Evolutionary conservation across 768 basidiomycete genomes (phyloP).

Genomic region (Coprinopsis marcescibilis): DNA sequence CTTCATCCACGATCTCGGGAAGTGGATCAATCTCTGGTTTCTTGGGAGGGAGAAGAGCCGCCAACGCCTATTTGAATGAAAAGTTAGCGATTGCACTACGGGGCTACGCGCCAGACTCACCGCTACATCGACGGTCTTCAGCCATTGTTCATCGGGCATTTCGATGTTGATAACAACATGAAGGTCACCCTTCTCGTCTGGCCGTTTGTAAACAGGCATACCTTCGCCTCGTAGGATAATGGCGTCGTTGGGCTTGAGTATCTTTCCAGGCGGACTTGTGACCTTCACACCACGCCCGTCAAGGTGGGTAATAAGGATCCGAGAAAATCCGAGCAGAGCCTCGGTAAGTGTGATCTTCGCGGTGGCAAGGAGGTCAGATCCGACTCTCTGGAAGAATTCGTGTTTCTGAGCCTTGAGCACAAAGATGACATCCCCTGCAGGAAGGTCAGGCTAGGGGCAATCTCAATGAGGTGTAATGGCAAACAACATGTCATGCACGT

Average conservation of each 20-base stretch:
- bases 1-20: conserved; percentile 67
- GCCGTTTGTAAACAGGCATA: conserved; percentile 73
- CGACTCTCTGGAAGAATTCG: conserved; percentile 76
- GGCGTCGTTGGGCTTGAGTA: conserved; percentile 68
- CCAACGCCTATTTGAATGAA: conserved; percentile 44
- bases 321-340: conserved; percentile 90
- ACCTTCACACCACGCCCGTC: conserved; percentile 90
- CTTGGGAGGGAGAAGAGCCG: conserved; percentile 68
- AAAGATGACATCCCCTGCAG: conserved; percentile 90
- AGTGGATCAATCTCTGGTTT: conserved; percentile 66
- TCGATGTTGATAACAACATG: conserved; percentile 81
- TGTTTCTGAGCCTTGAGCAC: conserved; percentile 64
- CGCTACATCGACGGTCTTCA: conserved; percentile 53
- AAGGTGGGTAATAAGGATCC: conserved; percentile 85
- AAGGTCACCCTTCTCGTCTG: conserved; percentile 71
- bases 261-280: conserved; percentile 64
- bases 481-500: conserved; percentile 11
- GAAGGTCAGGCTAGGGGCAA: conserved; percentile 63
- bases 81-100: conserved; percentile 2
- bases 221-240: conserved; percentile 81
- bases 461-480: background rate
- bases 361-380: conserved; percentile 72
- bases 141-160: conserved; percentile 82
- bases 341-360: conserved; percentile 89
- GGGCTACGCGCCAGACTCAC: conserved; percentile 29